Percentiles rank a stretch among this genome's conserved stretches.
Evolutionary conservation across 495 filamentous ascomycete genomes (phyloP).

Genomic region (Penicillium manginii): DNA sequence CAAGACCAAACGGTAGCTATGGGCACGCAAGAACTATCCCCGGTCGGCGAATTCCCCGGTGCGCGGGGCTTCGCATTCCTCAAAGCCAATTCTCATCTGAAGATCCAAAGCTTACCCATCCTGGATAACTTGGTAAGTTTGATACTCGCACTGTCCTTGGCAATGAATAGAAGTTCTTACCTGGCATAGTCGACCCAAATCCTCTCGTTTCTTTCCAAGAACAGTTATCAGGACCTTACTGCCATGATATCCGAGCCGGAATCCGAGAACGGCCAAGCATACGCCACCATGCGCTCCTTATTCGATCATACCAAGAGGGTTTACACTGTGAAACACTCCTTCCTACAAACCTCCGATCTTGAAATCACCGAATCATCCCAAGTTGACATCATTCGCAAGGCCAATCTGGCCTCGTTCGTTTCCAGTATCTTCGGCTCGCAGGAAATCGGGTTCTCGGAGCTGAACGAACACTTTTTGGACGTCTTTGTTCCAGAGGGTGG

Average conservation of each 20-base stretch:
- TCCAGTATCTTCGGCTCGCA: slow-evolving; percentile 81
- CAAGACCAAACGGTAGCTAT: slow-evolving; percentile 49
- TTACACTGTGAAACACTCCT: slow-evolving; percentile 70
- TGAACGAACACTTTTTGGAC: slow-evolving; percentile 83
- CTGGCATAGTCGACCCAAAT: slow-evolving; percentile 68
- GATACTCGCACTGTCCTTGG: not conserved
- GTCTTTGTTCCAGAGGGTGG: slow-evolving; percentile 80
- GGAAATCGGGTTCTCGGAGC: slow-evolving; percentile 79
- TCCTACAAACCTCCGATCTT: slow-evolving; percentile 73
- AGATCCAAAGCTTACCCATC: slow-evolving; percentile 71
- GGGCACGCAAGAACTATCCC: slow-evolving; percentile 40
- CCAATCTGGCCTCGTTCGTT: slow-evolving; percentile 85
- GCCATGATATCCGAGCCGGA: slow-evolving; percentile 72
- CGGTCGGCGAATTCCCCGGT: slow-evolving; percentile 33
- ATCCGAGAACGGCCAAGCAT: slow-evolving; percentile 80
- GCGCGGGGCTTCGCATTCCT: slow-evolving; percentile 47
- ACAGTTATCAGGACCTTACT: slow-evolving; percentile 72
- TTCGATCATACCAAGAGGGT: slow-evolving; percentile 82
- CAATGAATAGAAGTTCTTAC: not conserved
- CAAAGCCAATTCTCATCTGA: slow-evolving; percentile 61
- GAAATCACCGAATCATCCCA: slow-evolving; percentile 70
- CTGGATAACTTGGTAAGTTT: slow-evolving; percentile 69
- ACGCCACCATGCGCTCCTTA: slow-evolving; percentile 73
- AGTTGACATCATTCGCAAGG: slow-evolving; percentile 77
- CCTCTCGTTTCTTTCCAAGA: slow-evolving; percentile 68